Evolutionary conservation across 1,284 basidiomycete species (phyloP), one percentile per base, ranked within the genome.

Genomic region (Ustilago bromivora): DNA sequence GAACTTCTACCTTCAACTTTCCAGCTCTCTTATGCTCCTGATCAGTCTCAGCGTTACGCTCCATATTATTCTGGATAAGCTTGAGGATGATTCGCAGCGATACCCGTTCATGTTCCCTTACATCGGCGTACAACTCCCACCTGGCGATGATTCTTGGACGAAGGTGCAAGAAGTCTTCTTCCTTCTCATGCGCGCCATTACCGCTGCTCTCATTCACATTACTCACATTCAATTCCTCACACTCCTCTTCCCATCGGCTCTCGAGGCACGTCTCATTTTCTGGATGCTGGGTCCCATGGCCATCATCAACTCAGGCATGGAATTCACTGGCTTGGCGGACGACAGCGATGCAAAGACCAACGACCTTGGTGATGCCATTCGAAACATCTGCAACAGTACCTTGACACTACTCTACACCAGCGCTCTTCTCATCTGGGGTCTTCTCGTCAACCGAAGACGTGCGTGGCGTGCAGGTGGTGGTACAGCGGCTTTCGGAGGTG

Each of bases 221-320:
- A 97, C 96, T 0, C 96, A 99, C 87, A 98, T 99, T 62, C 97
- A 99, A 86, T 98, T 98, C 87, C 89, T 99, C 64, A 97, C 96
- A 3, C 90, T 99, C 6, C 90, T 99, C 19, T 99, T 94, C 85
- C 96, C 96, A 1, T 98, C 97, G 5, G 88, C 90, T n/a, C 90
- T 96, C 41, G 97, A 99, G 87, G 92, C 91, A 4, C 89, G 92
- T 28, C 90, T 99, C 57, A 96, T 99, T 68, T 92, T 95, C 81
- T 89, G 91, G 75, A 89, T 97, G 41, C 90, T 98, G 12, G 94
- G 93, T 7, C 96, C 96, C 0, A 89, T 99, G 12, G 95, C 95
- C 1, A 87, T 98, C 71, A 89, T 93, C 3, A 92, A 95, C 0
- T 92, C 94, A 0, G 89, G 91, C 36, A 93, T 98, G 89, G 92